phyloP scores from a whole-genome alignment of 2,329 filamentous ascomycete species.

The Trichoderma sp. region DNA sequence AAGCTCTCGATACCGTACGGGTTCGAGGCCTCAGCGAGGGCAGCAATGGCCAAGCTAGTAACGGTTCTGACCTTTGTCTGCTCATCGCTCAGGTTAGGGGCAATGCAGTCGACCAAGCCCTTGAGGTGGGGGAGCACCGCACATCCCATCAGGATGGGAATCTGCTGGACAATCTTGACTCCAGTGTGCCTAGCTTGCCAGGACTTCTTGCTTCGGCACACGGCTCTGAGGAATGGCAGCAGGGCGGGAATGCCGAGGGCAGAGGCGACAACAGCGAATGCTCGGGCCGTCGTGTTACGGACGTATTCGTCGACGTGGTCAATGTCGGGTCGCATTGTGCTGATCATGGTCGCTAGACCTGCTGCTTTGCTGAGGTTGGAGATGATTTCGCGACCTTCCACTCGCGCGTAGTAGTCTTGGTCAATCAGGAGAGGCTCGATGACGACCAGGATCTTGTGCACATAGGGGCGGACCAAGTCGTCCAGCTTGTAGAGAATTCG shows the following conservation, averaged over 20 bases:
- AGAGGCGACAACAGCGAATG: constrained; percentile 95
- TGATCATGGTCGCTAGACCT: constrained; percentile 97
- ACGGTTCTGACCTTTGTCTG: constrained; percentile 98
- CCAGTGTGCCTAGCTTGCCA: constrained; percentile 98
- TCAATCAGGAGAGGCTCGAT: constrained; percentile 99
- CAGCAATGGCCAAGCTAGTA: constrained; percentile 91
- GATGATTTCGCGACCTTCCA: constrained; percentile 98
- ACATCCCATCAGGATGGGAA: constrained; percentile 98
- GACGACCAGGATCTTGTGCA: constrained; percentile 97
- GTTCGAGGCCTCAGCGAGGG: constrained; percentile 92
- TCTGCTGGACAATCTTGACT: constrained; percentile 99
- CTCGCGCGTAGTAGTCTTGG: constrained; percentile 98
- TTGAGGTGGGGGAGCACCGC: constrained; percentile 94
- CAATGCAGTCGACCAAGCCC: constrained; percentile 94
- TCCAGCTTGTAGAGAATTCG: constrained; percentile 98
- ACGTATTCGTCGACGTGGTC: constrained; percentile 99
- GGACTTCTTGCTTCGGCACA: constrained; percentile 97
- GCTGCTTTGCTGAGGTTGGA: constrained; percentile 97
- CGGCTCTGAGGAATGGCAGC: constrained; percentile 90
- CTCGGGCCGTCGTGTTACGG: constrained; percentile 93
- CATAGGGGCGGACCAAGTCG: constrained; percentile 91
- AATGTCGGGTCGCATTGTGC: constrained; percentile 97
- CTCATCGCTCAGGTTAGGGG: constrained; percentile 93
- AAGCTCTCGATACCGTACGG: constrained; percentile 99
- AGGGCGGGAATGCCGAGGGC: constrained; percentile 94